Conservation (phyloP, 1,284 basidiomycete genomes). For the Mycena sp. region DNA sequence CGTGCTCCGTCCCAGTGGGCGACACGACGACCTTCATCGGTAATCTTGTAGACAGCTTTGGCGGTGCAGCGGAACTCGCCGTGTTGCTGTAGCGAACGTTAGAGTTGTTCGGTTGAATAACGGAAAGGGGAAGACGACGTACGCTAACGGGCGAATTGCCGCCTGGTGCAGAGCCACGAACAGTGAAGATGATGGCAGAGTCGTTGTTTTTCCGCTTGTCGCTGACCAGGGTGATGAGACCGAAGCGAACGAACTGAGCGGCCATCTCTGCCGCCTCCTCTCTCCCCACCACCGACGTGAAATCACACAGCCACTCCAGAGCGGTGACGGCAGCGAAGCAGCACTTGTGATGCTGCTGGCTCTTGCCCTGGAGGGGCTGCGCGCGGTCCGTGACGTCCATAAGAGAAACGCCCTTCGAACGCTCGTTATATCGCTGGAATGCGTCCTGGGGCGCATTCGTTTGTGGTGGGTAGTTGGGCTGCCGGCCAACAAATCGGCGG, state of each 20-base stretch:
- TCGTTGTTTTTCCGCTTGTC: constrained; percentile 91
- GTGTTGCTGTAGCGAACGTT: constrained; percentile 72
- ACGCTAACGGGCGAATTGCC: constrained; percentile 79
- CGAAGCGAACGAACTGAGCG: constrained; percentile 97
- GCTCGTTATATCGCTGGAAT: constrained; percentile 81
- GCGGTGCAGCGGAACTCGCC: constrained; percentile 96
- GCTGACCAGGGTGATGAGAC: constrained; percentile 87
- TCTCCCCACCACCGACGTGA: constrained; percentile 93
- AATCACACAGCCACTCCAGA: constrained; percentile 97
- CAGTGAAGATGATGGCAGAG: constrained; percentile 88
- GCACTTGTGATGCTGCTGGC: constrained; percentile 67
- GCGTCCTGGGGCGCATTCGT: constrained; percentile 63
- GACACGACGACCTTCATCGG: constrained; percentile 87
- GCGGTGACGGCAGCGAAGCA: constrained; percentile 90
- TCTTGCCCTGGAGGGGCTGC: constrained; percentile 60
- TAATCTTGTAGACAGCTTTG: constrained; percentile 94
- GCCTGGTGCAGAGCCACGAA: constrained; percentile 80
- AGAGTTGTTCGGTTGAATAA: constrained; percentile 29
- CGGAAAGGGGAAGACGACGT: constrained; percentile 43
- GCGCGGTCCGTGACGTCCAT: constrained; percentile 74
- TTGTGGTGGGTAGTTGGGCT: constrained; percentile 78
- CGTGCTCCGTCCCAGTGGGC: constrained; percentile 80
- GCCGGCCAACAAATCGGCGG: constrained; percentile 90
- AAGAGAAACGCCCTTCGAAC: constrained; percentile 80
- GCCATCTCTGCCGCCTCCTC: constrained; percentile 98